Conservation (phyloP, 495 filamentous ascomycete species). For the Pyrenula aspistea region DNA sequence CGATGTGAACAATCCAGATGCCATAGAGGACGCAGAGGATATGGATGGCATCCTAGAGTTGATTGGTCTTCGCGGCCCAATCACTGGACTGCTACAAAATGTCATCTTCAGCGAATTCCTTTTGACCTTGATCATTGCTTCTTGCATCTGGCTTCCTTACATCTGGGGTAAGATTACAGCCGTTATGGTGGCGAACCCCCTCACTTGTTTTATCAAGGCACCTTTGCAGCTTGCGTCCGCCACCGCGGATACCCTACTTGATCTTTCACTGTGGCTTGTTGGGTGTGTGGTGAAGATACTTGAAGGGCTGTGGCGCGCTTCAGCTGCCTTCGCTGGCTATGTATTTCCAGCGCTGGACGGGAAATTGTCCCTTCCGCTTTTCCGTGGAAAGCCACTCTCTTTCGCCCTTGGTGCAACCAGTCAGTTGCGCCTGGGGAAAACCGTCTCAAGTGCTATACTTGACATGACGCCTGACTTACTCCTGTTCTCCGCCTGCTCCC, state of each 20-base stretch:
- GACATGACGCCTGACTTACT: conserved; percentile 39
- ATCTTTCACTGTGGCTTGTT: conserved; percentile 17
- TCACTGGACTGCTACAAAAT: conserved; percentile 84
- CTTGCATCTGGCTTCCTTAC: conserved; percentile 85
- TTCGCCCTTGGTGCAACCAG: background rate
- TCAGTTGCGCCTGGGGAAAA: background rate
- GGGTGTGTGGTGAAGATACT: background rate
- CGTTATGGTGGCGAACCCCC: conserved; percentile 66
- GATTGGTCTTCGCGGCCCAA: conserved; percentile 88
- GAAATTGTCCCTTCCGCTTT: background rate
- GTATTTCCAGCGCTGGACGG: background rate
- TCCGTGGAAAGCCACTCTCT: background rate
- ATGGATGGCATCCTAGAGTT: conserved; percentile 96
- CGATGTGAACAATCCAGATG: conserved; percentile 47
- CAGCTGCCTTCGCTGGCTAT: background rate
- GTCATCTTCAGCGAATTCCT: conserved; percentile 86
- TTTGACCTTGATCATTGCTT: conserved; percentile 70
- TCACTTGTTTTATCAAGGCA: conserved; percentile 52
- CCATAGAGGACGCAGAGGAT: conserved; percentile 79
- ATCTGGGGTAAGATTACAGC: conserved; percentile 75
- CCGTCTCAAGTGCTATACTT: background rate
- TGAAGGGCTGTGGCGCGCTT: background rate
- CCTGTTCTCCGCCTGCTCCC: conserved; percentile 48
- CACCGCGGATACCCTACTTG: conserved; percentile 57
- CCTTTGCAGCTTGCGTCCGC: conserved; percentile 59